Conservation (phyloP, 371 early-diverging fungal genomes). For the Rhizopus arrhizus region DNA sequence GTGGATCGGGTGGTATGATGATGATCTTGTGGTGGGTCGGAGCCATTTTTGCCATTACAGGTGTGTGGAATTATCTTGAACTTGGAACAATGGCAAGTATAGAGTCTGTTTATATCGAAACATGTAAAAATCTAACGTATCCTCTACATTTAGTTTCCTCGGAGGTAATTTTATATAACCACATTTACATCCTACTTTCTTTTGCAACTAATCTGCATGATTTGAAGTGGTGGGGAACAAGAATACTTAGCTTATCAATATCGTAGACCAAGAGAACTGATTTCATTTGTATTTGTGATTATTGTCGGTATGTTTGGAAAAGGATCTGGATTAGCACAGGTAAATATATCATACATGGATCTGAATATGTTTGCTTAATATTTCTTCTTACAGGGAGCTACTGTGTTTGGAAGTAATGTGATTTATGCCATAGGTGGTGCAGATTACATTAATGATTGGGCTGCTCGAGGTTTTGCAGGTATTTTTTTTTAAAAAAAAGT, state of each 20-base stretch:
- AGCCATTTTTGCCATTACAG: conserved; percentile 29
- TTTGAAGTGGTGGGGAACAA: conserved; percentile 31
- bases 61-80: conserved; percentile 36
- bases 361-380: background rate
- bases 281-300: conserved; percentile 31
- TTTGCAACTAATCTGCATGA: too few species aligned
- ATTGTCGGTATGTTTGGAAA: conserved; percentile 24
- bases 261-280: conserved; percentile 25
- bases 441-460: conserved; percentile 27
- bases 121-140: background rate
- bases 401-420: conserved; percentile 33
- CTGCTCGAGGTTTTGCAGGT: conserved; percentile 29
- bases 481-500: background rate
- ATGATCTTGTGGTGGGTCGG: conserved; percentile 34
- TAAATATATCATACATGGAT: conserved; percentile 1
- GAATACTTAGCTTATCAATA: conserved; percentile 32
- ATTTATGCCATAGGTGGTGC: conserved; percentile 32
- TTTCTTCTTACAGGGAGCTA: conserved; percentile 19
- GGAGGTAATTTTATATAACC: conserved; percentile 8
- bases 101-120: background rate
- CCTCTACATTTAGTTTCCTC: conserved; percentile 3
- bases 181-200: background rate
- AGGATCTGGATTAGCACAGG: conserved; percentile 30
- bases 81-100: conserved; percentile 32
- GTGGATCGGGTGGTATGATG: conserved; percentile 46